Conservation (phyloP, 805 yeast genomes). For the Kuraishia floccosa region DNA sequence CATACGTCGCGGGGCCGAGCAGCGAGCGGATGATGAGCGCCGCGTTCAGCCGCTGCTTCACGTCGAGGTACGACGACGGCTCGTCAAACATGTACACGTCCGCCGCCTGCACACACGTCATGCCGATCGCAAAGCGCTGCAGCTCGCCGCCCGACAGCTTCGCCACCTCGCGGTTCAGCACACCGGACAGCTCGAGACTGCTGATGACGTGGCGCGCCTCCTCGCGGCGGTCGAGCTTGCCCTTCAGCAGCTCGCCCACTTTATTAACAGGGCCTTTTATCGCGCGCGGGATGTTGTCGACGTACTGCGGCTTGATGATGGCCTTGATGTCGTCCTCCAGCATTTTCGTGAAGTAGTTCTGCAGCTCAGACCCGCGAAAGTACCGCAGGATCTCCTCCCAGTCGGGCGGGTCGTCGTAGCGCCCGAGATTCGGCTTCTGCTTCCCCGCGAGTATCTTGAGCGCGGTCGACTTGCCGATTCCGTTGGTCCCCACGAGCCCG, state of each 20-base stretch:
- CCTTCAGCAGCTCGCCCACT: slow-evolving; percentile 67
- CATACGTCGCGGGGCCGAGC: slow-evolving; percentile 65
- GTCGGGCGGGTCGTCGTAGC: slow-evolving; percentile 91
- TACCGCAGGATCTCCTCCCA: slow-evolving; percentile 89
- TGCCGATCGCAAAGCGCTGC: slow-evolving; percentile 96
- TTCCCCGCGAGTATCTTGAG: slow-evolving; percentile 94
- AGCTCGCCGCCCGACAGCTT: slow-evolving; percentile 97
- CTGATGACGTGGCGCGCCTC: slow-evolving; percentile 54
- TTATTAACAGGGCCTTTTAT: slow-evolving; percentile 80
- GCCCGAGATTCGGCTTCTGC: slow-evolving; percentile 93
- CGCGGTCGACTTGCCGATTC: slow-evolving; percentile 98
- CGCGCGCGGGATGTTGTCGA: slow-evolving; percentile 94
- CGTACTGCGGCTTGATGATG: slow-evolving; percentile 98
- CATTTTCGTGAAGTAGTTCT: slow-evolving; percentile 88
- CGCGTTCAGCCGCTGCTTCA: slow-evolving; percentile 96
- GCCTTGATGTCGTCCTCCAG: slow-evolving; percentile 92
- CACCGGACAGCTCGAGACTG: slow-evolving; percentile 63
- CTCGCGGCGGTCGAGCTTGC: slow-evolving; percentile 64
- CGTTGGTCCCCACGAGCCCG: slow-evolving; percentile 97
- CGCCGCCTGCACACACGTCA: slow-evolving; percentile 92
- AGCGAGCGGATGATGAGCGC: slow-evolving; percentile 89
- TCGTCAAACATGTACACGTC: slow-evolving; percentile 99
- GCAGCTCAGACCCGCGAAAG: slow-evolving; percentile 96
- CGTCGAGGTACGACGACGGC: slow-evolving; percentile 97
- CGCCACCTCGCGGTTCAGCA: slow-evolving; percentile 78